Conservation (phyloP, 225 moss, liverwort and hornwort species). For the Marchantia polymorpha region DNA sequence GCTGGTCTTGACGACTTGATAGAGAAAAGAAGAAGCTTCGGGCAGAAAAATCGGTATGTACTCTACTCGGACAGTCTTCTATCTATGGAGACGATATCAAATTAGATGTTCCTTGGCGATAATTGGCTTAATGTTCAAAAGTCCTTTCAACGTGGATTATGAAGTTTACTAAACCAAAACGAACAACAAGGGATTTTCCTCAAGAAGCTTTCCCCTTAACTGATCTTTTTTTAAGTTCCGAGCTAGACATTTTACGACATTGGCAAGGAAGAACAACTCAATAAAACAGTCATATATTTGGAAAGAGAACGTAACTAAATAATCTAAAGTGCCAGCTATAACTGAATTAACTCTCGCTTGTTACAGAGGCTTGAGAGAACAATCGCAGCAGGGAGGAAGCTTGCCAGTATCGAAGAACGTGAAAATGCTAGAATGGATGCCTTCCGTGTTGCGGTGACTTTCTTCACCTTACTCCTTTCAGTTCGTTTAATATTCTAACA, state of each 20-base stretch:
- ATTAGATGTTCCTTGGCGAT: too few species aligned
- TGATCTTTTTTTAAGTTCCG: background rate
- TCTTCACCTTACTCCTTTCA: conserved; percentile 23
- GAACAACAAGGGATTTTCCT: background rate
- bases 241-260: background rate
- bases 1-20: background rate
- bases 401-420: conserved; percentile 76
- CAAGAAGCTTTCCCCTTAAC: background rate
- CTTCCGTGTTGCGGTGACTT: conserved; percentile 78
- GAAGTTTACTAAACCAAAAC: too few species aligned
- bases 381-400: conserved; percentile 77
- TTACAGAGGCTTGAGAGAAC: conserved; percentile 77
- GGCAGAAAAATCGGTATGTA: conserved; percentile 64
- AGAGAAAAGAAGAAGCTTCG: conserved; percentile 84
- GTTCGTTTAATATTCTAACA: background rate
- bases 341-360: background rate
- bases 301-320: conserved; percentile 5
- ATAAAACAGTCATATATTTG: background rate
- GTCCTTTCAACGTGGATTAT: too few species aligned
- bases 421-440: conserved; percentile 85
- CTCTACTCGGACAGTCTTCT: background rate
- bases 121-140: too few species aligned
- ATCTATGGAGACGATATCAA: background rate
- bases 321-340: background rate
- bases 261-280: background rate